Evolutionary conservation across 2,329 filamentous ascomycete genomes (phyloP).

Genomic region (Epicoccum sorghinum): DNA sequence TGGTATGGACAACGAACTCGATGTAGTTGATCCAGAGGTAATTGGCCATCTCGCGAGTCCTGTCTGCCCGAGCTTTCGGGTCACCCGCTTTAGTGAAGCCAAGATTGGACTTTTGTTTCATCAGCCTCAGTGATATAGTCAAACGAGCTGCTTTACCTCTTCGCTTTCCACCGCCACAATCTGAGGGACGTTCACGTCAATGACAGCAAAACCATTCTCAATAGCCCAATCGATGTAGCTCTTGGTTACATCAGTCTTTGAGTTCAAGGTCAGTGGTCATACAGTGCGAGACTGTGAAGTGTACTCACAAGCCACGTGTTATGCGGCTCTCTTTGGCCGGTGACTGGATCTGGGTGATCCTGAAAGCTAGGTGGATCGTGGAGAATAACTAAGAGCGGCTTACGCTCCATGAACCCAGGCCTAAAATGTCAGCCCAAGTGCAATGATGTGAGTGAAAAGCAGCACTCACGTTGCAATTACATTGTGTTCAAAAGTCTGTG

Average conservation of each 20-base stretch:
- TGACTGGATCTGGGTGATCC: slow-evolving; percentile 54
- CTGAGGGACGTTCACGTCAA: slow-evolving; percentile 90
- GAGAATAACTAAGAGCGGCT: slow-evolving; percentile 80
- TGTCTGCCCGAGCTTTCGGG: slow-evolving; percentile 45
- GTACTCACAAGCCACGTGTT: slow-evolving; percentile 84
- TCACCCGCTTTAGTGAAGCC: slow-evolving; percentile 57
- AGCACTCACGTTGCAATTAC: slow-evolving; percentile 73
- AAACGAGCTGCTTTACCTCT: slow-evolving; percentile 54
- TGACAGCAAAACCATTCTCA: slow-evolving; percentile 77
- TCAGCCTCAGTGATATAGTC: slow-evolving; percentile 2
- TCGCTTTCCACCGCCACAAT: slow-evolving; percentile 65
- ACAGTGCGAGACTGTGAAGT: slow-evolving; percentile 36
- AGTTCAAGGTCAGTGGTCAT: slow-evolving; percentile 49
- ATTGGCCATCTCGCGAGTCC: slow-evolving; percentile 72
- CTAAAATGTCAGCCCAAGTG: slow-evolving; percentile 43
- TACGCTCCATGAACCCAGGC: slow-evolving; percentile 67
- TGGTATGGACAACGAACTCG: slow-evolving; percentile 57
- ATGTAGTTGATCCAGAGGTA: slow-evolving; percentile 99
- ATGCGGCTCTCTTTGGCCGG: slow-evolving; percentile 77
- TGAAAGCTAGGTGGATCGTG: slow-evolving; percentile 74
- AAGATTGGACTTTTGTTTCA: slow-evolving; percentile 20
- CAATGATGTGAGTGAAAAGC: not conserved
- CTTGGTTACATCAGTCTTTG: slow-evolving; percentile 78
- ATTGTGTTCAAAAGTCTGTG: slow-evolving; percentile 82
- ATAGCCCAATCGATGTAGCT: slow-evolving; percentile 86